phyloP scores from a whole-genome alignment of 164 flowering plant species.

The Vitis cinerea region DNA sequence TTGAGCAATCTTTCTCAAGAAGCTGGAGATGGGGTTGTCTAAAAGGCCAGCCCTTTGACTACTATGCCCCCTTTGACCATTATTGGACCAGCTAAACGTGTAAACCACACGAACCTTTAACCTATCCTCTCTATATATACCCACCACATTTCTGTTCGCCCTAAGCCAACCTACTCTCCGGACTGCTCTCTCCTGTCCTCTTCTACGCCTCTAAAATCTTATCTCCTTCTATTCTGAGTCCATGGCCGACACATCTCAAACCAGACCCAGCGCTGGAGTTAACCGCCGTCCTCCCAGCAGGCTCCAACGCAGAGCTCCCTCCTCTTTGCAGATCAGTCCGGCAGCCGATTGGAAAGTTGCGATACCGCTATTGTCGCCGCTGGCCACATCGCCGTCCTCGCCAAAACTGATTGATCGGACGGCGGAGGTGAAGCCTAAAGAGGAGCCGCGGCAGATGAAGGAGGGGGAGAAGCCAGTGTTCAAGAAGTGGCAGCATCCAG shows the following conservation, averaged over 20 bases:
- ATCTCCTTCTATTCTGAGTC: neutral
- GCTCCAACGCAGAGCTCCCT: conserved; percentile 70
- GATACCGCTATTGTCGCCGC: conserved; percentile 82
- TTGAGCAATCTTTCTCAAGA: no score
- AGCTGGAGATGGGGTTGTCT: no score
- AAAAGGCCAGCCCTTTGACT: no score
- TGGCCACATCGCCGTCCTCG: conserved; percentile 46
- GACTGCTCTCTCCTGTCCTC: neutral
- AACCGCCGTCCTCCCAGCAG: conserved; percentile 32
- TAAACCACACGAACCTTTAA: neutral
- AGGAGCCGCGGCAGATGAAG: conserved; percentile 14
- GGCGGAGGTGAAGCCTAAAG: conserved; percentile 19
- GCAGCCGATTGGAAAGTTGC: conserved; percentile 70
- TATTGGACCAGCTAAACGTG: neutral
- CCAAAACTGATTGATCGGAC: conserved; percentile 14
- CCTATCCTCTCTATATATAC: neutral
- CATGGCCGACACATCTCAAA: conserved; percentile 28
- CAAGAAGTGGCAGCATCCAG: conserved; percentile 81
- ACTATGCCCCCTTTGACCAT: no score
- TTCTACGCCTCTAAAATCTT: conserved; percentile 6
- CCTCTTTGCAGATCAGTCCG: conserved; percentile 59
- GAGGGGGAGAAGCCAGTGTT: conserved; percentile 29
- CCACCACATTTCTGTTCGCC: neutral
- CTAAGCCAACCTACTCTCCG: neutral
- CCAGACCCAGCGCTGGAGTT: conserved; percentile 3